Evolutionary conservation across 2,329 filamentous ascomycete species (phyloP), one percentile per base, ranked within the genome.

Genomic region (Aspergillus texensis): DNA sequence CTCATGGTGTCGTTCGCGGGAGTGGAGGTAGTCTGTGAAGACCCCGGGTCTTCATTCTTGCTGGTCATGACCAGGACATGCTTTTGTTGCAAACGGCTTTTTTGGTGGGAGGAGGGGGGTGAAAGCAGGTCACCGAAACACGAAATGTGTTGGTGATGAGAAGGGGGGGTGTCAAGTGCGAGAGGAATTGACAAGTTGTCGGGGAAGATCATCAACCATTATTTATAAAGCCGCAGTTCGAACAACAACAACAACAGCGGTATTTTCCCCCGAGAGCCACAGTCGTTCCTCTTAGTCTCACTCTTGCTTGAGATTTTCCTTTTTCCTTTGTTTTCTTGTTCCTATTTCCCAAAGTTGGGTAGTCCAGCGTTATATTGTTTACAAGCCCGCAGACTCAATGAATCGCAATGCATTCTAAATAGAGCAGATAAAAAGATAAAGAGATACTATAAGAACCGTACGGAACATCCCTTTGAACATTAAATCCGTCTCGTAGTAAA

Each of bases 21-120:
- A 39, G 58, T 48, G 32, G 60, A 58, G 63, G 66, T 55, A 55
- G 65, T 60, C 59, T 68, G 67, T 46, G 70, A 71, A 72, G 74
- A 74, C 69, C 60, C 67, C 43, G 62, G 64, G 72, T 75, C 74
- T 77, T 73, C 75, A 68, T 69, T 69, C 67, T 72, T 70, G 65
- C 59, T 64, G 55, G 70, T 74, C 77, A 79, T 79, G 68, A 69
- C 70, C 67, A 68, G 69, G 64, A 64, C 76, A 78, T 78, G 66
- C 71, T 76, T 75, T 71, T 60, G 52, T 61, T 61, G 53, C 62
- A 48, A 54, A 65, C 58, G 57, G 10, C 10, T 34, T 21, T 28
- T 16, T 19, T 19, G 6, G 54, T 58, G 61, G 57, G 65, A 58
- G 60, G 63, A 58, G 60, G 63, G 62, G 60, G 59, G 26, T 28